Conservation (phyloP, 768 basidiomycete species). For the Boletus rex-veris region DNA sequence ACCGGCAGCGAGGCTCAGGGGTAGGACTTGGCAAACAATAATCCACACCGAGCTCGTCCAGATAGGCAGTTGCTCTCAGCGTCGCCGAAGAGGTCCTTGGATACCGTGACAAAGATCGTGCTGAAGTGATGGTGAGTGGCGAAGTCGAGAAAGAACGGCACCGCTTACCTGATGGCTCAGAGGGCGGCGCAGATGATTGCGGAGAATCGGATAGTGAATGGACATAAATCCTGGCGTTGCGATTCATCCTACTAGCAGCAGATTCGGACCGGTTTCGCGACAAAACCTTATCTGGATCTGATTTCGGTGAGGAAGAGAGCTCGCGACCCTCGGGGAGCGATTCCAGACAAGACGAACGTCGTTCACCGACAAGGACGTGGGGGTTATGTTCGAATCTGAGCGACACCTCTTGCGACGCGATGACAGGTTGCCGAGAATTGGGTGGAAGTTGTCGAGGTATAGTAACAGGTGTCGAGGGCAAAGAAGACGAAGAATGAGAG, state of each 20-base stretch:
- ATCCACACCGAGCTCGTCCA: constrained; percentile 32
- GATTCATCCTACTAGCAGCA: constrained; percentile 11
- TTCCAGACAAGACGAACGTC: constrained; percentile 32
- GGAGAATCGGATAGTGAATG: constrained; percentile 5
- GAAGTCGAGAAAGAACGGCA: background rate
- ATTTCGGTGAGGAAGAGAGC: constrained; percentile 24
- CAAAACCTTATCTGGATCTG: constrained; percentile 2
- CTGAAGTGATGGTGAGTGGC: constrained; percentile 7
- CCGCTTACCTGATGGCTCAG: constrained; percentile 17
- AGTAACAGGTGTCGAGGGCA: constrained; percentile 21
- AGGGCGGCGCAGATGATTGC: constrained; percentile 5
- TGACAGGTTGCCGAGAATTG: constrained; percentile 17
- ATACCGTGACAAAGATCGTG: constrained; percentile 17
- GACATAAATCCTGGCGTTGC: constrained; percentile 20
- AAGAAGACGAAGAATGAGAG: constrained; percentile 27
- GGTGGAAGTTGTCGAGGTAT: constrained; percentile 15
- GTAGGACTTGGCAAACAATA: constrained; percentile 24
- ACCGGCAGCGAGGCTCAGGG: constrained; percentile 13
- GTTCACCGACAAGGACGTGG: constrained; percentile 13
- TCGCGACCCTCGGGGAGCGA: constrained; percentile 53
- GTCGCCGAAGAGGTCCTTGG: constrained; percentile 31
- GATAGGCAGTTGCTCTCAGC: constrained; percentile 19
- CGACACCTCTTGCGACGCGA: constrained; percentile 23
- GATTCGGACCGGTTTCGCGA: constrained; percentile 20
- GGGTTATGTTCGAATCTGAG: constrained; percentile 31